Evolutionary conservation across 1,139 yeast species (phyloP).

Genomic region (Nematodospora anomalae): DNA sequence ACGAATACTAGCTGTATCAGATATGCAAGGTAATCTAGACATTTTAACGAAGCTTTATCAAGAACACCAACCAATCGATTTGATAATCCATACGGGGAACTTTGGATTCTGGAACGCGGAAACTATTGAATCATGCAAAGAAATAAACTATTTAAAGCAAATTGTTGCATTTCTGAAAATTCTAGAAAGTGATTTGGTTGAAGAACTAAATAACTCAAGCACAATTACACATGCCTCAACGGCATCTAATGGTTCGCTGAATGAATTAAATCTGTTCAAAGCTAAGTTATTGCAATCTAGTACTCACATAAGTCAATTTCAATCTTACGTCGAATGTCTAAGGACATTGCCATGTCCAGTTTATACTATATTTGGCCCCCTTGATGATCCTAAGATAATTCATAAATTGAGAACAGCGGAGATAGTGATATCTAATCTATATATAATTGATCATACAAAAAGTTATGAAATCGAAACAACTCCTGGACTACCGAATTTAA

Average conservation of each 20-base stretch:
- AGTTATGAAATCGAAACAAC: slow-evolving; percentile 40
- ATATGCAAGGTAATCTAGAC: slow-evolving; percentile 36
- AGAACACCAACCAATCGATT: slow-evolving; percentile 20
- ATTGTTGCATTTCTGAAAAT: slow-evolving; percentile 70
- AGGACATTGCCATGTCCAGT: slow-evolving; percentile 58
- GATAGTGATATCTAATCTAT: slow-evolving; percentile 55
- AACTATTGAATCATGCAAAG: slow-evolving; percentile 51
- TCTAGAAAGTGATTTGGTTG: slow-evolving; percentile 45
- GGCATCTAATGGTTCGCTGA: slow-evolving; percentile 6
- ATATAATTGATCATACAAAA: slow-evolving; percentile 59
- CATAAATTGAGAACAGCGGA: slow-evolving; percentile 58
- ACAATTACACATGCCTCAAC: slow-evolving; percentile 25
- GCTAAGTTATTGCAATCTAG: slow-evolving; percentile 27
- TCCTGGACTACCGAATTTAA: slow-evolving; percentile 43
- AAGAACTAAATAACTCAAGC: slow-evolving; percentile 48
- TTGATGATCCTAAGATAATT: slow-evolving; percentile 70
- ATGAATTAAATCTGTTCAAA: slow-evolving; percentile 35
- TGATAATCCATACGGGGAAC: slow-evolving; percentile 71
- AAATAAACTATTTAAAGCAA: slow-evolving; percentile 57
- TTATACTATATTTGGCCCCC: slow-evolving; percentile 72
- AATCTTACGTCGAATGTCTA: slow-evolving; percentile 48
- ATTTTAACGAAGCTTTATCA: slow-evolving; percentile 20
- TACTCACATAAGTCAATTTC: slow-evolving; percentile 34
- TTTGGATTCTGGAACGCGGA: slow-evolving; percentile 73
- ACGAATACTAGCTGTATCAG: slow-evolving; percentile 30